These are phyloP conservation scores for Aegilops speltoides DNA, from an alignment of 176 grass and related monocot species.

Conservation along the genomic window DNA sequence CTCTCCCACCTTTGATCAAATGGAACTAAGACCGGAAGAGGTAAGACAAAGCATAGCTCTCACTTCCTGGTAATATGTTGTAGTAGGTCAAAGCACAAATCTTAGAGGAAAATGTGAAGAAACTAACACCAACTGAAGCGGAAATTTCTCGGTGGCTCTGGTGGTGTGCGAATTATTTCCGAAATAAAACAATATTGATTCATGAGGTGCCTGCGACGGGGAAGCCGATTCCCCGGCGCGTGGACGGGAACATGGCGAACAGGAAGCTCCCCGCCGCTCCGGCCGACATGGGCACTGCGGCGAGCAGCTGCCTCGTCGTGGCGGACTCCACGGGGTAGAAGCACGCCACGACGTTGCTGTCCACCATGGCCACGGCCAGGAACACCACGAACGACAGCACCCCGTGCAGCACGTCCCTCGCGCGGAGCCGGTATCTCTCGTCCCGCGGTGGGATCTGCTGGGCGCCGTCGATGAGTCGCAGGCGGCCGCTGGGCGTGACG, in stretches of 20 bases:
- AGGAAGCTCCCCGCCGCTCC: slow-evolving; percentile 51
- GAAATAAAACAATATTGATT: background rate
- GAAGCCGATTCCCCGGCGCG: slow-evolving; percentile 55
- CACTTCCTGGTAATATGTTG: too few relatives aligned
- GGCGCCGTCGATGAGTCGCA: slow-evolving; percentile 25
- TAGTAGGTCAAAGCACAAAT: too few relatives aligned
- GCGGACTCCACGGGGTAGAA: slow-evolving; percentile 53
- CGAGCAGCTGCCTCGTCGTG: slow-evolving; percentile 33
- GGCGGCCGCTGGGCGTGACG: slow-evolving; percentile 43
- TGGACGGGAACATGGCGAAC: slow-evolving; percentile 60
- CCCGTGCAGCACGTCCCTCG: slow-evolving; percentile 49
- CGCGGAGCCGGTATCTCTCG: slow-evolving; percentile 22
- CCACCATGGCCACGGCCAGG: slow-evolving; percentile 50
- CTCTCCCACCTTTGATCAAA: too few relatives aligned
- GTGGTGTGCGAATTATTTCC: too few relatives aligned
- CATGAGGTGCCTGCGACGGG: slow-evolving; percentile 19
- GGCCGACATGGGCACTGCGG: slow-evolving; percentile 35
- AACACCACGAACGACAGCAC: slow-evolving; percentile 55
- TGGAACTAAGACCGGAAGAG: too few relatives aligned
- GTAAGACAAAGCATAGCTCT: too few relatives aligned
- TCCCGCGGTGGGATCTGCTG: background rate
- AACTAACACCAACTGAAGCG: too few relatives aligned
- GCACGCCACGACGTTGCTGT: slow-evolving; percentile 57
- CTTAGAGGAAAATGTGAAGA: too few relatives aligned
- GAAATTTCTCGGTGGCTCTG: too few relatives aligned